Conservation (phyloP, 495 filamentous ascomycete genomes). For the Penicillium subrubescens region DNA sequence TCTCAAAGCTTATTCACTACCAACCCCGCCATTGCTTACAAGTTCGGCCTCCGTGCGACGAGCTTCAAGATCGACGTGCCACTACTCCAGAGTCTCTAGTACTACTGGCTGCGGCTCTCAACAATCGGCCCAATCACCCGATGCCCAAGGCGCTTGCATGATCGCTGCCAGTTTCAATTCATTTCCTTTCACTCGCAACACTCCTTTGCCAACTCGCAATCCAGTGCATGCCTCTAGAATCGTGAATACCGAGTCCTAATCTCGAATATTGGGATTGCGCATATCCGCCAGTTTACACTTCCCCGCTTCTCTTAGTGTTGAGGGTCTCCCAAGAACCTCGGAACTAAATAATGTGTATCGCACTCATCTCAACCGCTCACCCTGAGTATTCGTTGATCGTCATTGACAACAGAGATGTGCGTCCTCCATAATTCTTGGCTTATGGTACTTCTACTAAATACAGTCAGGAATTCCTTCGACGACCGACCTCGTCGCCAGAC, state of each 20-base stretch:
- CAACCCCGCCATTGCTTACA: not conserved
- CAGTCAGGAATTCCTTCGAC: conserved; percentile 77
- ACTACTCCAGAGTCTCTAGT: not conserved
- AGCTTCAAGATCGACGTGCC: conserved; percentile 4
- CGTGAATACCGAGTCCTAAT: not conserved
- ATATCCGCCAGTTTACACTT: not conserved
- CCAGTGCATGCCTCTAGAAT: not conserved
- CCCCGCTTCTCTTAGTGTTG: conserved; percentile 2
- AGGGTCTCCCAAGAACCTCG: conserved; percentile 4
- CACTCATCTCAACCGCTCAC: conserved; percentile 84
- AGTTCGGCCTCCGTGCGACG: not conserved
- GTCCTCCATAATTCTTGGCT: conserved; percentile 4
- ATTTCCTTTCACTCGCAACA: conserved; percentile 3
- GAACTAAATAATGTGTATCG: conserved; percentile 77
- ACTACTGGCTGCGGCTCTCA: conserved; percentile 14
- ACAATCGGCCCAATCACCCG: conserved; percentile 23
- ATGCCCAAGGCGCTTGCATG: conserved; percentile 21
- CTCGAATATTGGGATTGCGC: not conserved
- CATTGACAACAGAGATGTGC: conserved; percentile 89
- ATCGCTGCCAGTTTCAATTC: not conserved
- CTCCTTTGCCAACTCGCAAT: not conserved
- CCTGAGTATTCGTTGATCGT: conserved; percentile 87
- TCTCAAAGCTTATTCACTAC: not conserved
- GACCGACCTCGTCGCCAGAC: conserved; percentile 78
- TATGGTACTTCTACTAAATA: conserved; percentile 13